Evolutionary conservation across 345 rosid species (phyloP).

Genomic region (Gossypium arboreum): DNA sequence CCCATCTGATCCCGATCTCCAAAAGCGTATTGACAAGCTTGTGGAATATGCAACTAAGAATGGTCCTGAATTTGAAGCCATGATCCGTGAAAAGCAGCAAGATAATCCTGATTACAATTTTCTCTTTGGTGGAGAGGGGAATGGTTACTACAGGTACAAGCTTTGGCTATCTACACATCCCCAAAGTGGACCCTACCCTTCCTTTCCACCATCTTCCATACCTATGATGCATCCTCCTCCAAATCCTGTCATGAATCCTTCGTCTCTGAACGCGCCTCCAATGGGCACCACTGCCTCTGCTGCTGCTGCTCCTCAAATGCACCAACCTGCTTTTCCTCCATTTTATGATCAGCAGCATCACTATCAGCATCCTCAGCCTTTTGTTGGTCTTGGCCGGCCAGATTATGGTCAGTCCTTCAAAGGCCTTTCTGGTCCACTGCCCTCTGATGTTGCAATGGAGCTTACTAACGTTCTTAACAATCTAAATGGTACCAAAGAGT

Average conservation of each 20-base stretch:
- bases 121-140: conserved; percentile 93
- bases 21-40: conserved; percentile 92
- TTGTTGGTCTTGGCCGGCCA: conserved; percentile 49
- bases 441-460: conserved; percentile 83
- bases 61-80: conserved; percentile 94
- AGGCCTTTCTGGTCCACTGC: conserved; percentile 82
- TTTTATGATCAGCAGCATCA: conserved; percentile 76
- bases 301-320: conserved; percentile 63
- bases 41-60: conserved; percentile 86
- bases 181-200: conserved; percentile 56
- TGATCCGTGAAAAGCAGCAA: conserved; percentile 93
- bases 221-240: conserved; percentile 56
- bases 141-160: conserved; percentile 79
- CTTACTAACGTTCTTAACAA: conserved; percentile 64
- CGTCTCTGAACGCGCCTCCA: conserved; percentile 34
- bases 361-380: conserved; percentile 67
- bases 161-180: conserved; percentile 68
- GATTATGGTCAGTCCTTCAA: conserved; percentile 79
- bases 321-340: conserved; percentile 70
- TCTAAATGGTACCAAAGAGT: conserved; percentile 95
- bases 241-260: conserved; percentile 61
- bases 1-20: conserved; percentile 95
- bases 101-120: conserved; percentile 90
- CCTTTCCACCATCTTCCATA: conserved; percentile 49
- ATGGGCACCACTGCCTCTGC: conserved; percentile 31